Percentiles rank a stretch among this genome's conserved stretches.
phyloP scores from a whole-genome alignment of 331 rosid species.

The Spiraea crenata region DNA sequence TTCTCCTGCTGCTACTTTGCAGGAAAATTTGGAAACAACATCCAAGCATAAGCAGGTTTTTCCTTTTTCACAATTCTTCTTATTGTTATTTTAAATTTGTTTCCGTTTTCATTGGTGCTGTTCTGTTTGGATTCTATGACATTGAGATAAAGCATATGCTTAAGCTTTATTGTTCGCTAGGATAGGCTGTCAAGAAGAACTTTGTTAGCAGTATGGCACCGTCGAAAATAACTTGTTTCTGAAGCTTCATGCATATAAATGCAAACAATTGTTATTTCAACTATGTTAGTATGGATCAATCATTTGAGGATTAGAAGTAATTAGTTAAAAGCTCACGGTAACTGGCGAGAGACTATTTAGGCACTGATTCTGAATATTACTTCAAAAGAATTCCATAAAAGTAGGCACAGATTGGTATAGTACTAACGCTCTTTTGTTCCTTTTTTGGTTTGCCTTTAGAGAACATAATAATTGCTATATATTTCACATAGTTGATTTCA shows the following conservation, averaged over 20 bases:
- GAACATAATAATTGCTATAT: not conserved
- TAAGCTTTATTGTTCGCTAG: not conserved
- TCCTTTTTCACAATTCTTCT: not conserved
- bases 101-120: not conserved
- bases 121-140: not conserved
- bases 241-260: not conserved
- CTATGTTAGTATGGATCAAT: not conserved
- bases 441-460: not conserved
- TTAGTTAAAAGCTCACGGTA: not conserved
- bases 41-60: constrained; percentile 4
- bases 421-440: not conserved
- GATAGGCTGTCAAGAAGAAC: not conserved
- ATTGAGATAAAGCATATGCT: not conserved
- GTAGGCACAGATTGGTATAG: not conserved
- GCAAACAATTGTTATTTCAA: too few species aligned
- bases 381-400: not conserved
- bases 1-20: constrained; percentile 3
- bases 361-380: not conserved
- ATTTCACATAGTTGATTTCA: not conserved
- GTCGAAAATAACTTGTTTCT: not conserved
- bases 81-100: not conserved
- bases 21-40: constrained; percentile 2
- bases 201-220: not conserved
- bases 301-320: not conserved
- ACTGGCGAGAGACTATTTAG: not conserved